Conservation (phyloP, 768 basidiomycete species). For the Gautieria morchelliformis region DNA sequence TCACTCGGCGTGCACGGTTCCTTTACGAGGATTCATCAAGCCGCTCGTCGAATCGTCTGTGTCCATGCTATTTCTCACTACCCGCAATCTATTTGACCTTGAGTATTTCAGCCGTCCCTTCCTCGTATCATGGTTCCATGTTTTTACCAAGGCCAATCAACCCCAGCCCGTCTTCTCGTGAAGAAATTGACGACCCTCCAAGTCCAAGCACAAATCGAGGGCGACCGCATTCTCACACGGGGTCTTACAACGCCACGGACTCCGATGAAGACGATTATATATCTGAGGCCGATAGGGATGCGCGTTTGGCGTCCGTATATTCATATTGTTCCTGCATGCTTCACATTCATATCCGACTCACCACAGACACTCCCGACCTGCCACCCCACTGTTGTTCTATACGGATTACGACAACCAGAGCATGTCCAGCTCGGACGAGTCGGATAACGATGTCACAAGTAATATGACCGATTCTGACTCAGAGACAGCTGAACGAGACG, state of each 20-base stretch:
- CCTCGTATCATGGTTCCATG: conserved; percentile 12
- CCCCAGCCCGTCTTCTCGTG: not conserved
- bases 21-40: conserved; percentile 25
- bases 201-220: not conserved
- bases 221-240: not conserved
- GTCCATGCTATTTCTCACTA: not conserved
- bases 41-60: not conserved
- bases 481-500: not conserved
- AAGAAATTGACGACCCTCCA: no score
- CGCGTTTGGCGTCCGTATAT: conserved; percentile 52
- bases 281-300: conserved; percentile 61
- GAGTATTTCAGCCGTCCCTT: not conserved
- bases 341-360: not conserved
- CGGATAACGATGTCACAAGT: conserved; percentile 35
- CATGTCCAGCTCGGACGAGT: conserved; percentile 65
- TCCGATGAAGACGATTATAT: conserved; percentile 57
- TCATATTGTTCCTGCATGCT: not conserved
- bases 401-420: conserved; percentile 29
- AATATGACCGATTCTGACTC: conserved; percentile 28
- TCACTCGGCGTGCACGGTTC: conserved; percentile 51
- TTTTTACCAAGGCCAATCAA: conserved; percentile 16
- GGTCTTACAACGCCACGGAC: conserved; percentile 28
- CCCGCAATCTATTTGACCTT: not conserved
- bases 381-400: conserved; percentile 24
- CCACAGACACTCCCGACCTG: conserved; percentile 42